A percentile compares a stretch with the other conserved stretches of the same genome.
phyloP scores from a whole-genome alignment of 2,329 filamentous ascomycete species.

The Cordyceps cateniannulata region DNA sequence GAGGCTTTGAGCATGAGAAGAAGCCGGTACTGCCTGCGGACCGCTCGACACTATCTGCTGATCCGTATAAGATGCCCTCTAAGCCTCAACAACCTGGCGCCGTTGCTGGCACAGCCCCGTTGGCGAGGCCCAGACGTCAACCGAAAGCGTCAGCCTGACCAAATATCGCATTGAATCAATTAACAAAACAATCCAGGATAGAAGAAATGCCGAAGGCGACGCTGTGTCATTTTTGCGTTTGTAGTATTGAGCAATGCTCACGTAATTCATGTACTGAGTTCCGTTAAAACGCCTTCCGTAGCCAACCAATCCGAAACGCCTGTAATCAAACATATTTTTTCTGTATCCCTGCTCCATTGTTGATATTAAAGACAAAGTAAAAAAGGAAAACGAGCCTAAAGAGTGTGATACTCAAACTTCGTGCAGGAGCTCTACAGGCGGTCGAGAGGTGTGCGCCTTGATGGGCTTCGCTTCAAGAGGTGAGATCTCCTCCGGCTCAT shows the following conservation, averaged over 20 bases:
- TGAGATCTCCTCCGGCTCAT: constrained; percentile 41
- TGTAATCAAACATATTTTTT: neutral
- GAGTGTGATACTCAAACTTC: constrained; percentile 22
- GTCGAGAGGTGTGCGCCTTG: constrained; percentile 53
- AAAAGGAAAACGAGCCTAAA: neutral
- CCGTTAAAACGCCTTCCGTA: neutral
- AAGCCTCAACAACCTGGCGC: neutral
- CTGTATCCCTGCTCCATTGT: neutral
- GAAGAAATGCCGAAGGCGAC: neutral
- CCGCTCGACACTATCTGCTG: no score
- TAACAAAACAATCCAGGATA: neutral
- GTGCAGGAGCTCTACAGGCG: constrained; percentile 60
- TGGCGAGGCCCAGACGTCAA: neutral
- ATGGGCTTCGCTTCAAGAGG: constrained; percentile 42
- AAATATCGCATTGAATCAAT: neutral
- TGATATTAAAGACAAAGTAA: neutral
- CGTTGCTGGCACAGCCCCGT: neutral
- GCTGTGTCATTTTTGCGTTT: neutral
- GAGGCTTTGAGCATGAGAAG: neutral
- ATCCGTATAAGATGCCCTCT: neutral
- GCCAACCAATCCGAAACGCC: constrained; percentile 2
- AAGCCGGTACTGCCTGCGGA: neutral
- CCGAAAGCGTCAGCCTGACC: neutral
- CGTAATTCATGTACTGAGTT: neutral
- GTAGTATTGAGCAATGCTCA: neutral